Conservation (phyloP, 306 rosid genomes). For the Myrica gale region DNA sequence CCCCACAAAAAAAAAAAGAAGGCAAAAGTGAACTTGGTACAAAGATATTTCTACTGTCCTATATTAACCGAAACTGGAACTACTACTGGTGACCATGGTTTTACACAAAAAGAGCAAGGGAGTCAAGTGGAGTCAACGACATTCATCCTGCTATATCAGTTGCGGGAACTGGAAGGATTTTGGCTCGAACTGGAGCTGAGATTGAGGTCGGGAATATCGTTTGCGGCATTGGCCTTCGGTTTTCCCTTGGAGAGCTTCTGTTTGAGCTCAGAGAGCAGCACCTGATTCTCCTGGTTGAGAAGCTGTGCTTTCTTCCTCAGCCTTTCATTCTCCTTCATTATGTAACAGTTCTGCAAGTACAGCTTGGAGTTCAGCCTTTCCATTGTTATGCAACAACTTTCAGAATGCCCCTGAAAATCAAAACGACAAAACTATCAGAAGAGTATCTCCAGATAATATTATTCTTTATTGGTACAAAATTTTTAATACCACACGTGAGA, state of each 20-base stretch:
- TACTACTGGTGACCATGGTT: slow-evolving; percentile 51
- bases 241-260: slow-evolving; percentile 75
- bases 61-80: slow-evolving; percentile 56
- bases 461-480: slow-evolving; percentile 2
- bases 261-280: slow-evolving; percentile 78
- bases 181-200: slow-evolving; percentile 51
- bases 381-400: slow-evolving; percentile 38
- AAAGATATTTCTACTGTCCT: slow-evolving; percentile 50
- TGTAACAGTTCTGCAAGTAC: slow-evolving; percentile 89
- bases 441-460: slow-evolving; percentile 5
- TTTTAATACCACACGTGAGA: slow-evolving; percentile 16
- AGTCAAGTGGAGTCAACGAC: slow-evolving; percentile 59
- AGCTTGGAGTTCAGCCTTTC: slow-evolving; percentile 94
- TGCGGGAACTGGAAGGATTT: slow-evolving; percentile 63
- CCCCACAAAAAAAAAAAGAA: slow-evolving; percentile 35
- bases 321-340: slow-evolving; percentile 92
- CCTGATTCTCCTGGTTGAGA: slow-evolving; percentile 94
- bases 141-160: slow-evolving; percentile 36
- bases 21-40: slow-evolving; percentile 29
- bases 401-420: slow-evolving; percentile 36
- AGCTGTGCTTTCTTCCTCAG: slow-evolving; percentile 95
- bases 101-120: slow-evolving; percentile 44
- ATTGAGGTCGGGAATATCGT: slow-evolving; percentile 60
- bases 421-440: background rate
- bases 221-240: slow-evolving; percentile 45